Evolutionary conservation across 768 basidiomycete genomes (phyloP).

Genomic region (Tylopilus subfusipes): DNA sequence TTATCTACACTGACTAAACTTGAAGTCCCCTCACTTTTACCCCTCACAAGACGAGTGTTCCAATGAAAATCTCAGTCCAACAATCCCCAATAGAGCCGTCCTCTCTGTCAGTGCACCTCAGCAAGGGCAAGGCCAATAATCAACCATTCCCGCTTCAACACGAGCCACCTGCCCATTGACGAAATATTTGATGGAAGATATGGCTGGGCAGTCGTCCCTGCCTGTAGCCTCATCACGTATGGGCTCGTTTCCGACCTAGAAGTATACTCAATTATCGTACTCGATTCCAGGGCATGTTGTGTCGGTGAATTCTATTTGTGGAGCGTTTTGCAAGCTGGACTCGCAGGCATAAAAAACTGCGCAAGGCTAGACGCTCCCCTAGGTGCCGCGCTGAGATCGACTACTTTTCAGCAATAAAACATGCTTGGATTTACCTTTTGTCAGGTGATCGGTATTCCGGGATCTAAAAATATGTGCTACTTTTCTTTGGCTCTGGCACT

Average conservation of each 20-base stretch:
- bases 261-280: neutral
- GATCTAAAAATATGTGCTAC: constrained; percentile 6
- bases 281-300: constrained; percentile 22
- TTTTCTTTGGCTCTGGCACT: constrained; percentile 33
- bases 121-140: neutral
- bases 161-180: neutral
- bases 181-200: constrained; percentile 32
- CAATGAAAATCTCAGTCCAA: neutral
- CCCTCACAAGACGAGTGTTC: neutral
- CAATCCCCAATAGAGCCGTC: neutral
- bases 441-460: constrained; percentile 17
- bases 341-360: constrained; percentile 25
- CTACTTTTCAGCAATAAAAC: neutral
- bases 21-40: neutral
- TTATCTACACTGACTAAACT: neutral
- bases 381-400: constrained; percentile 18
- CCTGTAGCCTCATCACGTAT: constrained; percentile 28
- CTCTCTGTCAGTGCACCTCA: neutral
- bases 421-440: neutral
- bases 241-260: neutral
- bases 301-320: constrained; percentile 29
- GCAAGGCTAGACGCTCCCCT: constrained; percentile 26
- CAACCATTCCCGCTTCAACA: neutral
- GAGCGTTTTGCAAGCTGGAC: constrained; percentile 30
- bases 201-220: constrained; percentile 32